These are phyloP conservation scores for Sideroxylon spinosum DNA, from an alignment of 179 eudicot species.

Conservation along the genomic window DNA sequence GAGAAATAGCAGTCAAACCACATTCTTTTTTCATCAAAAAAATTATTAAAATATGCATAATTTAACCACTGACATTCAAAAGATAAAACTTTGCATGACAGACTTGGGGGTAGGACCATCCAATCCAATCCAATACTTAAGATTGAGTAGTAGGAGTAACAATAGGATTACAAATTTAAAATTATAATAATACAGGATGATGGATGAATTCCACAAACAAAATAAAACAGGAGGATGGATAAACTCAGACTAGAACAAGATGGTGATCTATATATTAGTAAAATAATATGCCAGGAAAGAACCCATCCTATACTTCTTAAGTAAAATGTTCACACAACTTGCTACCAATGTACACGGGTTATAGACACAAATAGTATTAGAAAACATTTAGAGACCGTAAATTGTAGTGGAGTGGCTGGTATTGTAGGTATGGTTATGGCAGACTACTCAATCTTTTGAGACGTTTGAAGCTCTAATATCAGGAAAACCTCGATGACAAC, in stretches of 20 bases:
- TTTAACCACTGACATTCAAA: not conserved
- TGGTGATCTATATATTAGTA: too few species aligned
- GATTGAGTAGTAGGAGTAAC: not conserved
- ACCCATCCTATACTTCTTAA: not conserved
- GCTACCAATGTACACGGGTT: not conserved
- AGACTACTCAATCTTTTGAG: not conserved
- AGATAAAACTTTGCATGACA: not conserved
- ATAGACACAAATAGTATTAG: not conserved
- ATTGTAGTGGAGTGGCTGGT: slow-evolving; percentile 8
- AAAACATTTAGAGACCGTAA: not conserved
- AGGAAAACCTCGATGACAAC: too few species aligned
- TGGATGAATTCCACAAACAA: not conserved
- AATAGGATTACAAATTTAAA: too few species aligned
- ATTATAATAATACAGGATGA: not conserved
- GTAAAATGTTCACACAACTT: not conserved
- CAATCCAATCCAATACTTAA: not conserved
- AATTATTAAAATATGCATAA: not conserved
- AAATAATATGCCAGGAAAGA: too few species aligned
- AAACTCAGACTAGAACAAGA: too few species aligned
- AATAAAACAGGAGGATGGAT: too few species aligned
- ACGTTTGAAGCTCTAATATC: not conserved
- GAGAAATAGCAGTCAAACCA: not conserved
- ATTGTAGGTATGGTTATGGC: not conserved
- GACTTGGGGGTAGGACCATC: not conserved
- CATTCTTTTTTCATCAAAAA: not conserved